Conservation (phyloP, 176 grass and related monocot species). For the Tillandsia fasciculata region DNA sequence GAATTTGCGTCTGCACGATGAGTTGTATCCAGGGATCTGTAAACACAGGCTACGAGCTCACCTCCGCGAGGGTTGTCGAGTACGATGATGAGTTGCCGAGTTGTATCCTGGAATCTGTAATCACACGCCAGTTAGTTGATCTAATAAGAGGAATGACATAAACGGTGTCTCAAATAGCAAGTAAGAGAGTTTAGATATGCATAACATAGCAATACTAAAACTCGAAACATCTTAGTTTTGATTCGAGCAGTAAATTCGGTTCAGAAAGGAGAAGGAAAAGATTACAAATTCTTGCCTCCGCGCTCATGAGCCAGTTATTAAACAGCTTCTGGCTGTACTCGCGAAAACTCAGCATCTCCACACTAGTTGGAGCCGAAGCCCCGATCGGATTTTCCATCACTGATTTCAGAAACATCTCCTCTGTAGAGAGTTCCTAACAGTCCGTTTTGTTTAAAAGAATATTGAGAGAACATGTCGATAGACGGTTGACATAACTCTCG, state of each 20-base stretch:
- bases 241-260: no score
- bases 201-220: constrained; percentile 8
- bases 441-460: no score
- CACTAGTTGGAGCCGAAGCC: constrained; percentile 27
- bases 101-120: constrained; percentile 53
- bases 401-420: constrained; percentile 67
- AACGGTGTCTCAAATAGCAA: background rate
- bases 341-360: constrained; percentile 67
- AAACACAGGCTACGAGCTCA: background rate
- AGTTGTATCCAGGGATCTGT: no score
- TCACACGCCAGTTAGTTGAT: background rate
- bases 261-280: background rate
- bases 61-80: constrained; percentile 37
- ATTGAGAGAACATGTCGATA: no score
- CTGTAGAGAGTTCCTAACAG: no score
- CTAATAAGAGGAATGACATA: background rate
- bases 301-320: constrained; percentile 69
- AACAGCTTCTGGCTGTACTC: constrained; percentile 67
- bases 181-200: background rate
- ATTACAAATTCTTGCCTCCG: constrained; percentile 44
- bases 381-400: constrained; percentile 57
- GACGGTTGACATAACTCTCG: no score
- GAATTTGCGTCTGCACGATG: no score
- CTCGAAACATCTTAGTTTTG: no score
- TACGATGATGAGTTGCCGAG: constrained; percentile 36